Base-by-base conservation (phyloP, 208 protist genomes). In the Naegleria fowleri region DNA sequence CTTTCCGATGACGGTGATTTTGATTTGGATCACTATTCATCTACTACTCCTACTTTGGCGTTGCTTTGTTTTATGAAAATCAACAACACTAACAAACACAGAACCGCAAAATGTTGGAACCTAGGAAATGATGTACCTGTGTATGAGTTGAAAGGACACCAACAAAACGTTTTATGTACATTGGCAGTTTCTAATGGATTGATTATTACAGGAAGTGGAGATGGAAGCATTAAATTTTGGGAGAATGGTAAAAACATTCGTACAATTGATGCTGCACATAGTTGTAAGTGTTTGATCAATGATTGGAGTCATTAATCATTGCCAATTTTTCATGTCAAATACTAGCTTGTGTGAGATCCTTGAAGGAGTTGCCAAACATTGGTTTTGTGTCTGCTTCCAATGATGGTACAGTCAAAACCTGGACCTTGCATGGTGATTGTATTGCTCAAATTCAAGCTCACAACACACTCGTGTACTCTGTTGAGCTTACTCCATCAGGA, bases 171-270 rank as follows among this genome's bases (percentile, higher is more conserved):
- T 87, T 38, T 87, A 3, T 87, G 83, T 51, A 15, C 4, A 36
- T n/a, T 87, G 38, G 40, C 9, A 9, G 11, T 38, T 29, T 16
- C 11, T 9, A 40, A 41, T 51, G 39, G 39, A 29, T n/a, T 52
- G 7, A 25, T 87, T 87, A 36, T 87, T 2, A 51, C 83, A 16
- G 83, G 83, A 36, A 40, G 40, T 87, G 83, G 83, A 9, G 83
- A 87, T 87, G 83, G 83, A 87, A 40, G 29, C 38, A 87, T 87
- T 4, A 87, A 87, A 51, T 25, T 87, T 7, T 87, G 83, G 83
- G 41, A 33, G 11, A 0, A 51, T 51, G 83, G 40, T 1, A 87
- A 87, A 29, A 15, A 40, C 40, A 67, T 29, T 67, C 55, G 55
- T 67, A 29, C 11, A 15, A 67, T 67, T 67, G 55, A 15, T 67